Conservation (phyloP, 164 flowering plant species). For the Taxillus chinensis region DNA sequence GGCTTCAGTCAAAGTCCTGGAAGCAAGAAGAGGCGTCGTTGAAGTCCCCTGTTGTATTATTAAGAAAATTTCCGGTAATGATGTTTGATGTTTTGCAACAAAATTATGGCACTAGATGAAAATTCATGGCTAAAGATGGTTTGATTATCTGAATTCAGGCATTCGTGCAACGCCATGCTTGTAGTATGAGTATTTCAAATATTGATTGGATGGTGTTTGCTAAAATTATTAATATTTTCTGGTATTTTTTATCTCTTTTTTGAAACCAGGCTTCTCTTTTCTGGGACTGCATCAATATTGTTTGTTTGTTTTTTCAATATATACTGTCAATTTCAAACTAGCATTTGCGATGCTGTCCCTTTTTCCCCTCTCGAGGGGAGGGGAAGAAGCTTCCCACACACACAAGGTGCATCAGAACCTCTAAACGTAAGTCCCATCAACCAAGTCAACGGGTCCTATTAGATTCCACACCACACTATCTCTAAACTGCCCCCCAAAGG, state of each 20-base stretch:
- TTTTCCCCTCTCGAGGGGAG: too few species aligned
- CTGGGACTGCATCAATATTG: not conserved
- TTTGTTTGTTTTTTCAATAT: too few species aligned
- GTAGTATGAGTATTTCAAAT: too few species aligned
- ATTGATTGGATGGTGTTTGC: too few species aligned
- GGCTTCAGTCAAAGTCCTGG: slow-evolving; percentile 33
- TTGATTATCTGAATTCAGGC: not conserved
- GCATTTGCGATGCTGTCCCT: too few species aligned
- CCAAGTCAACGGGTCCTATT: not conserved
- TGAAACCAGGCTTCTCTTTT: not conserved
- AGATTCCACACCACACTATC: not conserved
- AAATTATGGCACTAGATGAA: not conserved
- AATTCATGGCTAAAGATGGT: not conserved
- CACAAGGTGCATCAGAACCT: not conserved
- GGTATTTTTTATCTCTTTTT: not conserved
- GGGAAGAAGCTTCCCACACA: not conserved
- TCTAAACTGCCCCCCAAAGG: not conserved
- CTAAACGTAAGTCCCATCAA: not conserved
- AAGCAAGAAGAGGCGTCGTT: slow-evolving; percentile 42
- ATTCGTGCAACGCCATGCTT: too few species aligned
- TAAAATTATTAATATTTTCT: not conserved
- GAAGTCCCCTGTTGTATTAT: not conserved
- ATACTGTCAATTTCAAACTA: too few species aligned
- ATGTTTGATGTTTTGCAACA: too few species aligned
- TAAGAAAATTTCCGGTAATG: not conserved